Conservation (phyloP, 306 rosid species). For the Canavalia gladiata region DNA sequence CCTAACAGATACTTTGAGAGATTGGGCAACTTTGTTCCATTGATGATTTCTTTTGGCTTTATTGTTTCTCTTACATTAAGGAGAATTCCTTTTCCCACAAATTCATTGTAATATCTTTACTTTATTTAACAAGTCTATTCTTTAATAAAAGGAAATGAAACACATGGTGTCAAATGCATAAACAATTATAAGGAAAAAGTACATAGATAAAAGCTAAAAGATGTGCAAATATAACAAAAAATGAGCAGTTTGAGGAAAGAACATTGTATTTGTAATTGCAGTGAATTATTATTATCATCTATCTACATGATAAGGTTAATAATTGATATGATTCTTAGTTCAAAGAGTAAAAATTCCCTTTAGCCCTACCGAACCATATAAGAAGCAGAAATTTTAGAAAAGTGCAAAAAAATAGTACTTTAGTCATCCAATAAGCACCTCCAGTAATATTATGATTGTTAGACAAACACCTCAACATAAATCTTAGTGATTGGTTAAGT, state of each 20-base stretch:
- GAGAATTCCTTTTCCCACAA: not conserved
- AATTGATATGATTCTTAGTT: not conserved
- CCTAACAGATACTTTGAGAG: not conserved
- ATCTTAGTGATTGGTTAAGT: not conserved
- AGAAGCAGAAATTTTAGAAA: too few species aligned
- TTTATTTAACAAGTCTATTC: slow-evolving; percentile 4
- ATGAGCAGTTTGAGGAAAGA: not conserved
- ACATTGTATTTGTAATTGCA: too few species aligned
- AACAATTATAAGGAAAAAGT: not conserved
- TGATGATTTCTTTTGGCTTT: not conserved
- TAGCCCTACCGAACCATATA: too few species aligned
- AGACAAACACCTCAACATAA: slow-evolving; percentile 2
- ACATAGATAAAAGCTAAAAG: slow-evolving; percentile 1
- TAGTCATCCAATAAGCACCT: slow-evolving; percentile 4
- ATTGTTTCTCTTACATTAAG: not conserved
- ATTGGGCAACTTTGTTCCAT: not conserved
- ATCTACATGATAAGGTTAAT: not conserved
- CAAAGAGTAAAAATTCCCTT: not conserved
- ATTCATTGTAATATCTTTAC: not conserved
- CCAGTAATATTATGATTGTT: not conserved
- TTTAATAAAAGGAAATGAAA: not conserved
- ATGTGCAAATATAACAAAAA: not conserved
- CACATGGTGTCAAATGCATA: not conserved
- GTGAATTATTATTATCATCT: too few species aligned
- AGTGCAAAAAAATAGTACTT: not conserved